Percentiles rank a stretch among this genome's conserved stretches.
Evolutionary conservation across 1,139 yeast genomes (phyloP).

Genomic region (Scheffersomyces lignicola): DNA sequence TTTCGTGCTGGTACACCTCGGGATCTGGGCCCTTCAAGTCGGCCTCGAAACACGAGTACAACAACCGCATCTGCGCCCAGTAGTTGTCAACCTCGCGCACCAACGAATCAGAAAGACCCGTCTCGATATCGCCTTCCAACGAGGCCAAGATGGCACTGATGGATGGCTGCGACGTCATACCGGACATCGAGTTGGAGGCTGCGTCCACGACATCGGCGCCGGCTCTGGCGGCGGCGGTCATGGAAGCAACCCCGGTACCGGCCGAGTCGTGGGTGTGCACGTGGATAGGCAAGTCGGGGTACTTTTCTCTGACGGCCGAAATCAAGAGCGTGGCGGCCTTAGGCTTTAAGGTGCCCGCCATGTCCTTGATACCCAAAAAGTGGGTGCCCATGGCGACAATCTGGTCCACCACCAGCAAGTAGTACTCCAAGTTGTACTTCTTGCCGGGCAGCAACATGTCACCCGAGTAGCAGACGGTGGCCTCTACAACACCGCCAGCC

Average conservation of each 20-base stretch:
- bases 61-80: slow-evolving; percentile 98
- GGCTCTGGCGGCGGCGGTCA: slow-evolving; percentile 90
- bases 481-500: slow-evolving; percentile 99
- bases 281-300: slow-evolving; percentile 94
- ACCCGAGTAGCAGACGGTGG: slow-evolving; percentile 98
- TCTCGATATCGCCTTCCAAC: slow-evolving; percentile 79
- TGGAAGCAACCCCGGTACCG: slow-evolving; percentile 97
- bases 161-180: slow-evolving; percentile 98
- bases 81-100: slow-evolving; percentile 86
- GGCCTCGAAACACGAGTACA: slow-evolving; percentile 96
- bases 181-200: slow-evolving; percentile 96
- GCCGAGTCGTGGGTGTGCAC: slow-evolving; percentile 99
- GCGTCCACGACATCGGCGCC: slow-evolving; percentile 99
- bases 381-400: slow-evolving; percentile 95
- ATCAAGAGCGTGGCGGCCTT: slow-evolving; percentile 83
- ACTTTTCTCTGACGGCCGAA: slow-evolving; percentile 76
- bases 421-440: slow-evolving; percentile 92
- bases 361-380: slow-evolving; percentile 94
- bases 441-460: slow-evolving; percentile 95
- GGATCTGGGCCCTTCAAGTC: slow-evolving; percentile 99
- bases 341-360: slow-evolving; percentile 99
- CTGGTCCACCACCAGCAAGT: slow-evolving; percentile 75
- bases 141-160: slow-evolving; percentile 91
- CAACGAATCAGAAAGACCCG: slow-evolving; percentile 65
- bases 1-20: slow-evolving; percentile 96